A percentile compares a stretch with the other conserved stretches of the same genome.
phyloP scores from a whole-genome alignment of 495 filamentous ascomycete genomes.

The Lophiostoma macrostomum region DNA sequence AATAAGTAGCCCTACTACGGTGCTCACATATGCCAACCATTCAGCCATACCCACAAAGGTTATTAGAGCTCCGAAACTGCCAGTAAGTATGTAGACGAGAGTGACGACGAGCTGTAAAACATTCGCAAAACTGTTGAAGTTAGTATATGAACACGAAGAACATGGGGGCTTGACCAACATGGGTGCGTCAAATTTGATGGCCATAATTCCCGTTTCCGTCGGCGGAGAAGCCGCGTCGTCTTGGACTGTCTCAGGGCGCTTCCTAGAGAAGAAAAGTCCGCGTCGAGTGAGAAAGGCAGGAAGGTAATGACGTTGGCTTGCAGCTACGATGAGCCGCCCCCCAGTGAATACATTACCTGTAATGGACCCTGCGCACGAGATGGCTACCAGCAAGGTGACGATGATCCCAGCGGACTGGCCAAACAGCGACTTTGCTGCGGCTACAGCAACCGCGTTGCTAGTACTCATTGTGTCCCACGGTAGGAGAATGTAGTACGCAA shows the following conservation, averaged over 20 bases:
- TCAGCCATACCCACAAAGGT: slow-evolving; percentile 29
- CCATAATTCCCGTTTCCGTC: background rate
- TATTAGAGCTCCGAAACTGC: slow-evolving; percentile 22
- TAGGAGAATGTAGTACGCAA: slow-evolving; percentile 26
- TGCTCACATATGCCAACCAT: slow-evolving; percentile 25
- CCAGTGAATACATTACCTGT: slow-evolving; percentile 26
- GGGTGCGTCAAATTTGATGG: slow-evolving; percentile 2
- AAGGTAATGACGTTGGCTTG: slow-evolving; percentile 22
- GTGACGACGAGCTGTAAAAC: slow-evolving; percentile 14
- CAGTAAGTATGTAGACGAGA: slow-evolving; percentile 22
- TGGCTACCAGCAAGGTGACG: slow-evolving; percentile 22
- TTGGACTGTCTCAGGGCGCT: background rate
- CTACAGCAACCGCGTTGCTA: slow-evolving; percentile 22
- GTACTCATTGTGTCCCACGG: slow-evolving; percentile 25
- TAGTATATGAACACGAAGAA: background rate
- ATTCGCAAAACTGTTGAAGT: slow-evolving; percentile 14
- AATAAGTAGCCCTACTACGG: slow-evolving; percentile 25
- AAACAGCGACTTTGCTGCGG: slow-evolving; percentile 12
- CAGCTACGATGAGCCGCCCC: slow-evolving; percentile 23
- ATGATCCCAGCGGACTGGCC: slow-evolving; percentile 17
- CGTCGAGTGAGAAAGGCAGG: slow-evolving; percentile 13
- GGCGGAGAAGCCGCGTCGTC: background rate
- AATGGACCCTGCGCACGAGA: slow-evolving; percentile 27
- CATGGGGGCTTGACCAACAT: background rate
- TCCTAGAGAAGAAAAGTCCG: background rate